These are phyloP conservation scores for Fusarium nurragi DNA, from an alignment of 2,329 filamentous ascomycete species.

Conservation along the genomic window DNA sequence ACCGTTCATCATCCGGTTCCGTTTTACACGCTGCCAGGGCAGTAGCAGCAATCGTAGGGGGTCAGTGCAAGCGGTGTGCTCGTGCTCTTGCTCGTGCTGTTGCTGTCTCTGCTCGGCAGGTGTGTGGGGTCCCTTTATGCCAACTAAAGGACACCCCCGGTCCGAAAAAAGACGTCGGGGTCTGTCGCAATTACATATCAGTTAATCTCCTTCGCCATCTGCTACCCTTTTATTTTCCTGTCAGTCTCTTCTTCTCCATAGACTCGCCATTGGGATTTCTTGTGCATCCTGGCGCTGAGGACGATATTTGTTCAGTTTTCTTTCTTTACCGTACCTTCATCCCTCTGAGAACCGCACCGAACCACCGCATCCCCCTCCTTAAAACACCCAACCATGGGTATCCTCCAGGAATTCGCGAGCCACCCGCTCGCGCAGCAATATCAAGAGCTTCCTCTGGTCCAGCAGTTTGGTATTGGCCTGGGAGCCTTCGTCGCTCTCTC, in stretches of 20 bases:
- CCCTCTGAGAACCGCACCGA: conserved; percentile 6
- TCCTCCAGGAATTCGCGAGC: conserved; percentile 62
- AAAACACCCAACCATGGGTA: conserved; percentile 58
- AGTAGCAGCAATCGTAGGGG: neutral
- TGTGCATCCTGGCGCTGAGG: conserved; percentile 19
- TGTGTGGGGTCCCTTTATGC: conserved; percentile 27
- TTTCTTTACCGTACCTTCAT: neutral
- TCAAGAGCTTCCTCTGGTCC: conserved; percentile 56
- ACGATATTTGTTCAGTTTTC: conserved; percentile 3
- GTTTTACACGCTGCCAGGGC: conserved; percentile 13
- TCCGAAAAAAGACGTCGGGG: conserved; percentile 41
- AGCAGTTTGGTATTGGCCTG: conserved; percentile 59
- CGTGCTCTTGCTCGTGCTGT: neutral
- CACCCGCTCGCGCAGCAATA: conserved; percentile 61
- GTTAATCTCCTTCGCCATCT: conserved; percentile 46
- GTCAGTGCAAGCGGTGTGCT: conserved; percentile 30
- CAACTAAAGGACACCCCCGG: conserved; percentile 31
- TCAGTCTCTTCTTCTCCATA: conserved; percentile 23
- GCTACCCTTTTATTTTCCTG: conserved; percentile 29
- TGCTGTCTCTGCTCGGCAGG: conserved; percentile 20
- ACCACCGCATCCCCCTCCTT: neutral
- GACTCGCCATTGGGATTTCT: conserved; percentile 33
- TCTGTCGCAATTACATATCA: conserved; percentile 46
- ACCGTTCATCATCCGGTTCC: conserved; percentile 17
- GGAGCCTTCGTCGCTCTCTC: conserved; percentile 59